phyloP scores from a whole-genome alignment of 139 green algal species.

The Diplosphaera chodatii region DNA sequence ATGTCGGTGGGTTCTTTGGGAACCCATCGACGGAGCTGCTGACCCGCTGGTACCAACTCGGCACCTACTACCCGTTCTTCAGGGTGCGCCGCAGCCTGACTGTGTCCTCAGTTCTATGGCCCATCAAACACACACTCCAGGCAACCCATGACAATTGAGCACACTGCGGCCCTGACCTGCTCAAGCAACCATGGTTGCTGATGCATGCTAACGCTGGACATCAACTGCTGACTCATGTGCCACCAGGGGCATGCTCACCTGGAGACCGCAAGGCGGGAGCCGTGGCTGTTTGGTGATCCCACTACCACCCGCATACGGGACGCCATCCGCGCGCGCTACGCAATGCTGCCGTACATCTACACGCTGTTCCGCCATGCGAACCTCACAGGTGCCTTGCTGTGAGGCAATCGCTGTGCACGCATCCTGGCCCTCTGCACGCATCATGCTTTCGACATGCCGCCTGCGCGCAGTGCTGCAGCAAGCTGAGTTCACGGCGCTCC shows the following conservation, averaged over 20 bases:
- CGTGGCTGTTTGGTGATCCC: conserved; percentile 91
- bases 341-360: conserved; percentile 95
- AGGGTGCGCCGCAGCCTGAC: conserved; percentile 16
- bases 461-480: too few species aligned
- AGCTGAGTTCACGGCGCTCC: too few species aligned
- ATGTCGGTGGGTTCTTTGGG: conserved; percentile 98
- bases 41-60: conserved; percentile 92
- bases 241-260: conserved; percentile 85
- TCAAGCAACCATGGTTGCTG: too few species aligned
- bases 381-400: conserved; percentile 34
- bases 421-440: too few species aligned
- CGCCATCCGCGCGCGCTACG: conserved; percentile 83
- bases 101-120: background rate
- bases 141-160: too few species aligned
- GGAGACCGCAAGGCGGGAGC: conserved; percentile 92
- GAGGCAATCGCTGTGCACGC: background rate
- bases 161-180: too few species aligned
- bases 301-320: conserved; percentile 69
- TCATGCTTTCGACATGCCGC: too few species aligned
- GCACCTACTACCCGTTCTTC: conserved; percentile 97
- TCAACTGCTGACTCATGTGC: too few species aligned
- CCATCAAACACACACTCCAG: too few species aligned
- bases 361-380: conserved; percentile 88
- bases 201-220: too few species aligned
- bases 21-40: conserved; percentile 93